These are phyloP conservation scores for Cyberlindnera saturnus DNA, from an alignment of 805 yeast species.

Conservation along the genomic window DNA sequence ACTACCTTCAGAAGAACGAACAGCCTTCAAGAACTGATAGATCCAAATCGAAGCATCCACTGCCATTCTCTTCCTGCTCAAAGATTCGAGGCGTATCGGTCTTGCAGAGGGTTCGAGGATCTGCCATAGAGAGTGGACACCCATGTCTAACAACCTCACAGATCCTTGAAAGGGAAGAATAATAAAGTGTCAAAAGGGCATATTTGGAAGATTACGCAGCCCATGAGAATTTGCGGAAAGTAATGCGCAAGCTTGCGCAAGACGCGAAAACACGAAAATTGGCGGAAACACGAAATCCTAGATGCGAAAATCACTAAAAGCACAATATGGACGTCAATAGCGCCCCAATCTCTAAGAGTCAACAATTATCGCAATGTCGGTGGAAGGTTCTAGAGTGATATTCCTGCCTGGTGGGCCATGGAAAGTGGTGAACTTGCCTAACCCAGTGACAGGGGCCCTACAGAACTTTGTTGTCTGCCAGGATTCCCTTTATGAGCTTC, in stretches of 20 bases:
- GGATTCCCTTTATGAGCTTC: slow-evolving; percentile 33
- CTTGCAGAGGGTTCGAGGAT: slow-evolving; percentile 83
- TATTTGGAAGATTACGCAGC: too few species aligned
- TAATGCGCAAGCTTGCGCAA: too few species aligned
- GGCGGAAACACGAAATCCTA: too few species aligned
- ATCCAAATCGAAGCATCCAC: slow-evolving; percentile 99
- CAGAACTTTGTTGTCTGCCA: slow-evolving; percentile 12
- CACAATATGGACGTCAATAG: too few species aligned
- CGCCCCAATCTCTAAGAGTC: background rate
- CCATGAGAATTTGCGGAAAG: too few species aligned
- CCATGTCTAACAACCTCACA: slow-evolving; percentile 46
- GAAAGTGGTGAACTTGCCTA: slow-evolving; percentile 13
- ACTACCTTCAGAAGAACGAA: slow-evolving; percentile 79
- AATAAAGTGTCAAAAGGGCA: too few species aligned
- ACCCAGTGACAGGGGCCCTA: slow-evolving; percentile 11
- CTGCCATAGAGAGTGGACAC: slow-evolving; percentile 94
- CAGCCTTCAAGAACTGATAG: slow-evolving; percentile 93
- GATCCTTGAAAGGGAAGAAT: background rate
- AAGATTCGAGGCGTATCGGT: slow-evolving; percentile 83
- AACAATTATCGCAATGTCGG: slow-evolving; percentile 4
- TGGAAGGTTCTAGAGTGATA: slow-evolving; percentile 9
- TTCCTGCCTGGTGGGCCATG: slow-evolving; percentile 9
- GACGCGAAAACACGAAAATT: too few species aligned
- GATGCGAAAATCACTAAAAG: too few species aligned
- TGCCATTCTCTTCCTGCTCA: slow-evolving; percentile 74